phyloP scores from a whole-genome alignment of 208 protist genomes.

The Crithidia fasciculata region DNA sequence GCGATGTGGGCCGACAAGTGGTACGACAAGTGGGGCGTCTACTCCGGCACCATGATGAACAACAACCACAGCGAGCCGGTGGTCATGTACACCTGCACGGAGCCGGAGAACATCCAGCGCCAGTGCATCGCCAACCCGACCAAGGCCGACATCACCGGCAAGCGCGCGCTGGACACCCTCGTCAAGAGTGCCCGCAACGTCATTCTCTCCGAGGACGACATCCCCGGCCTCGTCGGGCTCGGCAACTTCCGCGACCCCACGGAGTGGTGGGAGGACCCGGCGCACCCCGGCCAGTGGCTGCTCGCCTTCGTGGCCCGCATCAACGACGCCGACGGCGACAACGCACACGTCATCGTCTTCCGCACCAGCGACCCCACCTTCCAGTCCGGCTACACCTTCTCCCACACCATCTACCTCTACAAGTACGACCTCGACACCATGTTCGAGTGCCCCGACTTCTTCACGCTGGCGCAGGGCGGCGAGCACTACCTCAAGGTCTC shows the following conservation, averaged over 20 bases:
- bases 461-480: conserved; percentile 18
- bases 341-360: conserved; percentile 53
- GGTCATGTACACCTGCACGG: conserved; percentile 51
- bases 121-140: conserved; percentile 47
- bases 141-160: conserved; percentile 14
- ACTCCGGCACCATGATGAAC: conserved; percentile 44
- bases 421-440: conserved; percentile 34
- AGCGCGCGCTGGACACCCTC: conserved; percentile 23
- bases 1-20: conserved; percentile 40
- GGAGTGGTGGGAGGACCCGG: conserved; percentile 45
- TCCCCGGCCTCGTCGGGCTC: conserved; percentile 34
- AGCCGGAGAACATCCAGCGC: conserved; percentile 33
- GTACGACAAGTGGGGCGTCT: conserved; percentile 42
- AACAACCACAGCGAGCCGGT: conserved; percentile 39
- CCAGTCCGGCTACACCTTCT: conserved; percentile 44
- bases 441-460: conserved; percentile 59
- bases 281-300: conserved; percentile 33
- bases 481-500: conserved; percentile 45
- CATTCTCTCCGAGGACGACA: conserved; percentile 31
- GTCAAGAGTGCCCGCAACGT: conserved; percentile 41
- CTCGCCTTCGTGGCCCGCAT: conserved; percentile 50
- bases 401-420: conserved; percentile 37
- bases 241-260: conserved; percentile 51
- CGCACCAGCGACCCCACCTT: conserved; percentile 46
- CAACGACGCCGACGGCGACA: conserved; percentile 30